phyloP scores from a whole-genome alignment of 2,329 filamentous ascomycete genomes.

The Trichoderma koningiopsis region DNA sequence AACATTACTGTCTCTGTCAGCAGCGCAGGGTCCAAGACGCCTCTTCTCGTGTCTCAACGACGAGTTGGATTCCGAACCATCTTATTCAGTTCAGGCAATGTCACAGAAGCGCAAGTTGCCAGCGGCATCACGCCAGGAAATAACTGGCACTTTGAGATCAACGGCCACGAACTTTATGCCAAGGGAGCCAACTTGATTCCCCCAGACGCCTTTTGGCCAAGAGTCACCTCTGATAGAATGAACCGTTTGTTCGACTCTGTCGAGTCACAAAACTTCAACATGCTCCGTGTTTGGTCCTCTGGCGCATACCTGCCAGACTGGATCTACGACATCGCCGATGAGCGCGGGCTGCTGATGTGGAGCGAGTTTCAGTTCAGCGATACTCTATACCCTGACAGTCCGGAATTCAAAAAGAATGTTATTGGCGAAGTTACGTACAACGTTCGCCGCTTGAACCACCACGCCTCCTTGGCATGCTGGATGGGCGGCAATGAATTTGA shows the following conservation, averaged over 20 bases:
- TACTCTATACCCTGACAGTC: conserved; percentile 58
- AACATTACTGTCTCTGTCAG: conserved; percentile 48
- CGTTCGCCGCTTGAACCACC: conserved; percentile 62
- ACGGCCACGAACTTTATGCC: conserved; percentile 64
- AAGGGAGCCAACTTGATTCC: conserved; percentile 30
- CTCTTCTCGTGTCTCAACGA: conserved; percentile 16
- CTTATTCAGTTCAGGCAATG: conserved; percentile 57
- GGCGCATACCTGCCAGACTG: conserved; percentile 63
- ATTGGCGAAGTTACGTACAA: conserved; percentile 60
- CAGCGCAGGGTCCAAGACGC: conserved; percentile 50
- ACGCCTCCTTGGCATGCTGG: conserved; percentile 58
- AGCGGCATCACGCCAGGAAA: conserved; percentile 47
- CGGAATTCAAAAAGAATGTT: conserved; percentile 56
- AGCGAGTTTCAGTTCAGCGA: conserved; percentile 66
- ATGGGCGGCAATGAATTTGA: conserved; percentile 63
- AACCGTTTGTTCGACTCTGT: conserved; percentile 51
- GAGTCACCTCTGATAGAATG: conserved; percentile 57
- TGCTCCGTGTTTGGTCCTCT: conserved; percentile 64
- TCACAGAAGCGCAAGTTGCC: conserved; percentile 55
- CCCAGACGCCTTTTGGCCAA: conserved; percentile 32
- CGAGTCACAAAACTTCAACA: conserved; percentile 60
- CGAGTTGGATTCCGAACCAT: conserved; percentile 62
- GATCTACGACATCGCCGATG: conserved; percentile 64
- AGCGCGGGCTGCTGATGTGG: conserved; percentile 63
- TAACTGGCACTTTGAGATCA: conserved; percentile 67